These are phyloP conservation scores for Phycomyces nitens DNA, from an alignment of 192 early-diverging fungal species.

Conservation along the genomic window DNA sequence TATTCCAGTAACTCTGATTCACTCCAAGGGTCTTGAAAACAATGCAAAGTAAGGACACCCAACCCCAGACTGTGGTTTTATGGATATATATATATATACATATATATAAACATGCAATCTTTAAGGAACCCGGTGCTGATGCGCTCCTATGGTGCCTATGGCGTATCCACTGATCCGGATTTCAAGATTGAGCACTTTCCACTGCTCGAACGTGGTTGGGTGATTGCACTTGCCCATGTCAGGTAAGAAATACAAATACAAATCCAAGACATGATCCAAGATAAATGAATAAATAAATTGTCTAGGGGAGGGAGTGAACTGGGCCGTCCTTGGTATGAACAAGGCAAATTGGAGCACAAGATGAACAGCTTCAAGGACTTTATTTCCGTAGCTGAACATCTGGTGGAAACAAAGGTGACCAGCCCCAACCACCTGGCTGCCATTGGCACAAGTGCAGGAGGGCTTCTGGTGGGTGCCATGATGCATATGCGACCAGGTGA, in stretches of 20 bases:
- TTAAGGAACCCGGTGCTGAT: slow-evolving; percentile 56
- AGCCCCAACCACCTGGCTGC: slow-evolving; percentile 53
- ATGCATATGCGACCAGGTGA: slow-evolving; percentile 25
- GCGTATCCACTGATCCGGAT: slow-evolving; percentile 68
- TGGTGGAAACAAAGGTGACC: slow-evolving; percentile 59
- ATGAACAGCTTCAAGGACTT: slow-evolving; percentile 72
- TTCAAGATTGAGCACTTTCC: slow-evolving; percentile 75
- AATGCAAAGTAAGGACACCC: slow-evolving; percentile 37
- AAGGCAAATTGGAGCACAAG: slow-evolving; percentile 69
- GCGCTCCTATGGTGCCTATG: slow-evolving; percentile 82
- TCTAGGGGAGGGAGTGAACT: slow-evolving; percentile 73
- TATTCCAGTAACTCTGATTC: slow-evolving; percentile 67
- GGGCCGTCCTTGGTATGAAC: slow-evolving; percentile 74
- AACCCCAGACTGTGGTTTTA: too few species aligned
- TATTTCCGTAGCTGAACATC: slow-evolving; percentile 59
- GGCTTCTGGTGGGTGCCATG: slow-evolving; percentile 66
- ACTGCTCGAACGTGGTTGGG: slow-evolving; percentile 75
- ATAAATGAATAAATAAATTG: too few species aligned
- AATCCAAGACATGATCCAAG: too few species aligned
- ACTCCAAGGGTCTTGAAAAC: slow-evolving; percentile 43
- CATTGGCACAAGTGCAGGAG: slow-evolving; percentile 75
- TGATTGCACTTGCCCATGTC: slow-evolving; percentile 79
- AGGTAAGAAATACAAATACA: slow-evolving; percentile 18
- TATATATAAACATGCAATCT: background rate
- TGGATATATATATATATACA: too few species aligned